phyloP scores from a whole-genome alignment of 2,329 filamentous ascomycete species.

The Aspergillus proliferans region DNA sequence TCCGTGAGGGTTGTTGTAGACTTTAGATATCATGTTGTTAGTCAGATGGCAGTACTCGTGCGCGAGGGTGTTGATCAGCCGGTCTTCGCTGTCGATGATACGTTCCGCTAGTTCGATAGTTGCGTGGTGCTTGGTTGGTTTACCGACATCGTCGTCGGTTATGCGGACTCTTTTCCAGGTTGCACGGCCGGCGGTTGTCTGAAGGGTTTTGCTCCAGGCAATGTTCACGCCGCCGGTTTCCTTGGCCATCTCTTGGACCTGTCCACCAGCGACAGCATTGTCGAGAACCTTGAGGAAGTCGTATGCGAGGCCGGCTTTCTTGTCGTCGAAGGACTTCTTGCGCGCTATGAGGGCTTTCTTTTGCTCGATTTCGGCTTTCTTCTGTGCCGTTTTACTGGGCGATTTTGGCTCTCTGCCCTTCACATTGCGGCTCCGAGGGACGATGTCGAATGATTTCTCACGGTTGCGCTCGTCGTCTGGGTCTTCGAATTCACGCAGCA shows the following conservation, averaged over 20 bases:
- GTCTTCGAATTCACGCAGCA: conserved; percentile 29
- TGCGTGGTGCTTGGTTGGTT: conserved; percentile 53
- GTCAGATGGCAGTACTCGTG: conserved; percentile 95
- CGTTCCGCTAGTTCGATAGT: conserved; percentile 84
- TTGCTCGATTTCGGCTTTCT: conserved; percentile 31
- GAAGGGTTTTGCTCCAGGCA: conserved; percentile 57
- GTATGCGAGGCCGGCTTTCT: conserved; percentile 49
- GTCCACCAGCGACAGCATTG: conserved; percentile 43
- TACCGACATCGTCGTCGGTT: conserved; percentile 9
- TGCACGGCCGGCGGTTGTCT: conserved; percentile 59
- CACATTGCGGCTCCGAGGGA: conserved; percentile 1
- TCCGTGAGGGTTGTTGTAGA: conserved; percentile 74
- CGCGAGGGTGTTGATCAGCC: conserved; percentile 82
- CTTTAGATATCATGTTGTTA: conserved; percentile 77
- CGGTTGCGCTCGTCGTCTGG: conserved; percentile 32
- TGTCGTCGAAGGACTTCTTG: conserved; percentile 48
- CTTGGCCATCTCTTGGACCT: conserved; percentile 44
- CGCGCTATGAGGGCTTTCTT: conserved; percentile 30
- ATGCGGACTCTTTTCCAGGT: conserved; percentile 59
- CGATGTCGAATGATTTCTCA: conserved; percentile 10
- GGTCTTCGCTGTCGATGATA: conserved; percentile 70
- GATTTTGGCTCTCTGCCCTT: conserved; percentile 16
- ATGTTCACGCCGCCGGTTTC: conserved; percentile 54
- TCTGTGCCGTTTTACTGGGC: conserved; percentile 34
- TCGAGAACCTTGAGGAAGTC: conserved; percentile 54